Base-by-base conservation (phyloP, 345 rosid genomes). In the Eucalyptus sideroxylon region DNA sequence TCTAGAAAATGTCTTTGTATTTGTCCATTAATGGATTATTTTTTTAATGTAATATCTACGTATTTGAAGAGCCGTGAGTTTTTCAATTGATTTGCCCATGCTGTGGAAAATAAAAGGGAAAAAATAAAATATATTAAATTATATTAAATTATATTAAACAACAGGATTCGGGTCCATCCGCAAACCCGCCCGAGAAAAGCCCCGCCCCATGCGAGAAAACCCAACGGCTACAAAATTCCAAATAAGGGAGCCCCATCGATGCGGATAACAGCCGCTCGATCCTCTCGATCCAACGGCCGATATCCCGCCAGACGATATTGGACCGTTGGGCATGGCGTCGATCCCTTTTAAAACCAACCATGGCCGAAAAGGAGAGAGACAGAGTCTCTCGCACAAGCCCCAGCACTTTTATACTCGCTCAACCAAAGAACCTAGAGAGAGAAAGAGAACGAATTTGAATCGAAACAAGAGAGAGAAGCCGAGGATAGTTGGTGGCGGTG, bases 281-380 rank as follows among this genome's bases (percentile, higher is more conserved):
- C 37, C 2, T 11, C 2, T 30, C 27, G 26, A 91, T 87, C 91
- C 87, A 91, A 91, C 93, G 95, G 92, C 51, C 6, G 26, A 87
- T 13, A 92, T 56, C 83, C 31, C 16, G 42, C 83, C 56, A 47
- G 88, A 92, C 77, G 88, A 91, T 89, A 26, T 77, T 6, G 4
- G 93, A 94, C 94, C 94, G 94, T 94, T 94, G 91, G 92, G 89
- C 88, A 50, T 77, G 72, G 62, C 67, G 67, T 87, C 90, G 83
- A 87, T 80, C 88, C 89, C 9, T 50, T 82, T 87, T 37, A 37
- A 77, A 37, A 37, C 47, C 47, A 21, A 77, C 83, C 27, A 77
- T 19, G 83, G 47, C 47, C 8, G 27, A 37, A 19, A 40, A 26
- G 40, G 83, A 77, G 47, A 37, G 72, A 65, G 19, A n/a, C 34